These are phyloP conservation scores for Wickerhamiella infanticola DNA, from an alignment of 1,139 yeast species.

Conservation along the genomic window DNA sequence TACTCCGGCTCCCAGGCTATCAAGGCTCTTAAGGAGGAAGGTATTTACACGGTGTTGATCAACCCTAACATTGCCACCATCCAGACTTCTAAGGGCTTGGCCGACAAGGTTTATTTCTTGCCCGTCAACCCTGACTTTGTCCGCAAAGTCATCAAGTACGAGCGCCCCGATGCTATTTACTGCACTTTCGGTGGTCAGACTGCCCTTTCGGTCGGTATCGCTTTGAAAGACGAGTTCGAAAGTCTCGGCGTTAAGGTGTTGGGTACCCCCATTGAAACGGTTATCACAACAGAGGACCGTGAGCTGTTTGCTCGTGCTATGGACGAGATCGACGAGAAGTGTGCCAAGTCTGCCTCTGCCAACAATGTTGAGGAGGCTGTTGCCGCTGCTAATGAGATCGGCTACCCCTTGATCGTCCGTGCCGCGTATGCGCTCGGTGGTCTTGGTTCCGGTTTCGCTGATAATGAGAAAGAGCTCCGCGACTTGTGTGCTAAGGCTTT, in stretches of 20 bases:
- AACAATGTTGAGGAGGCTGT: slow-evolving; percentile 65
- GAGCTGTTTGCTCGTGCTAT: slow-evolving; percentile 87
- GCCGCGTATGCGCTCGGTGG: slow-evolving; percentile 98
- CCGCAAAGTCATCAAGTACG: slow-evolving; percentile 84
- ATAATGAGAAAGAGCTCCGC: slow-evolving; percentile 67
- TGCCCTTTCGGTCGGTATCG: slow-evolving; percentile 88
- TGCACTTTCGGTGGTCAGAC: slow-evolving; percentile 99
- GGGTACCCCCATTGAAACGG: slow-evolving; percentile 93
- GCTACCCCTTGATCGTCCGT: slow-evolving; percentile 92
- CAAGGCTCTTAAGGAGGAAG: slow-evolving; percentile 88
- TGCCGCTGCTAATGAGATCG: slow-evolving; percentile 69
- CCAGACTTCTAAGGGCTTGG: slow-evolving; percentile 94
- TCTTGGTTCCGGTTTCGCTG: slow-evolving; percentile 95
- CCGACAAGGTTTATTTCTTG: slow-evolving; percentile 92
- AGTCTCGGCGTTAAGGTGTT: slow-evolving; percentile 82
- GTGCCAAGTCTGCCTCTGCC: slow-evolving; percentile 88
- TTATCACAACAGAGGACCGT: slow-evolving; percentile 94
- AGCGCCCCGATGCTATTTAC: slow-evolving; percentile 93
- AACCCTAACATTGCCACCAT: slow-evolving; percentile 98
- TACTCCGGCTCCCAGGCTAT: slow-evolving; percentile 83
- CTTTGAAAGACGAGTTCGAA: slow-evolving; percentile 87
- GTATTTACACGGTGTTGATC: slow-evolving; percentile 84
- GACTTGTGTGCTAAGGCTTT: slow-evolving; percentile 83
- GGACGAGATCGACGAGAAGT: slow-evolving; percentile 88
- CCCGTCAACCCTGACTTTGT: slow-evolving; percentile 96